Base-by-base conservation (phyloP, 176 grass and related monocot genomes). In the Hsuehochloa calcarea region DNA sequence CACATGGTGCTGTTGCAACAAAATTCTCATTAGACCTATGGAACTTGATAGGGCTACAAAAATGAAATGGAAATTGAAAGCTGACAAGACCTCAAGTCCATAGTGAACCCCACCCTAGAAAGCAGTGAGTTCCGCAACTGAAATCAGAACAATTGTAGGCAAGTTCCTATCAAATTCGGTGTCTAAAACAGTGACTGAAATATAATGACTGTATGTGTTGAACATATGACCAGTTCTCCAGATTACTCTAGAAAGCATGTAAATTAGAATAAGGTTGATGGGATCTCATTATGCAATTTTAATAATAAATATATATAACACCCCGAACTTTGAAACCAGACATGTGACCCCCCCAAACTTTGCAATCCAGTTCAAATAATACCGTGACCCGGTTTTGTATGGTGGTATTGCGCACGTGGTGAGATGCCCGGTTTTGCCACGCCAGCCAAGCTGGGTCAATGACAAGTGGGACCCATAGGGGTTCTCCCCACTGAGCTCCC, bases 111-210 rank as follows among this genome's bases (percentile, higher is more conserved):
- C 26, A 41, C 4, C 38, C 17, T 38, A 61, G 41, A 70, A 35
- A 62, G 27, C 52, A 84, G 52, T 37, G 56, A 37, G 40, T 85
- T 50, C 75, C 40, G 50, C 40, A 61, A 38, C 43, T 69, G 76
- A 3, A 79, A 52, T 12, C 22, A 78, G 43, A 77, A 26, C 9
- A 51, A 27, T 31, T 43, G 29, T 64, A 39, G 43, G 19, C 13
- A 49, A 27, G 1, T 40, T 46, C 49, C 20, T 38, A 61, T 19
- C 44, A 52, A 49, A 8, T 41, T 50, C 65, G 55, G 1, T 50
- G 49, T 72, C 8, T 64, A 67, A 74, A 66, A 62, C 6, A 31
- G 44, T 23, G 6, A 73, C 15, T 41, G 12, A 74, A 73, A 54
- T 55, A 65, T 49, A 40, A 71, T 54, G 29, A 41, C 41, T 19